Evolutionary conservation across 1,284 basidiomycete species (phyloP), one percentile per base, ranked within the genome.

Genomic region (Sanghuangporus weigelae): DNA sequence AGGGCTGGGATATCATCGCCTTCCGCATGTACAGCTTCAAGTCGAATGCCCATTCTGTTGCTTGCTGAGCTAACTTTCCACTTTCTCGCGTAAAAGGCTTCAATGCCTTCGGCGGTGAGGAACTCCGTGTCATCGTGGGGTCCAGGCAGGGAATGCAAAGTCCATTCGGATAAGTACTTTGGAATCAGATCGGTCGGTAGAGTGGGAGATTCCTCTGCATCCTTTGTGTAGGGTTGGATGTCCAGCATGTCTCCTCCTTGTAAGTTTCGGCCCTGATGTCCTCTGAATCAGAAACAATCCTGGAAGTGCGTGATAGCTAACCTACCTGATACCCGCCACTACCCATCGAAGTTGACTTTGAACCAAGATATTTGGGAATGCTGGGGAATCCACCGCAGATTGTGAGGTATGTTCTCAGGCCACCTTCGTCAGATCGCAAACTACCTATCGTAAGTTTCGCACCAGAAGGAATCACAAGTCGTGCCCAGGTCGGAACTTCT

Each of bases 81-180:
- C 14, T 67, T 67, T 0, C 80, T 78, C 0, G 71, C 69, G 67
- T 85, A 86, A 67, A 87, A 85, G 12, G 68, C 65, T 0, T 71
- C 54, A 38, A 81, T 77, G 16, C 85, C 85, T 12, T 77, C 73
- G 0, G 73, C 49, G 0, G 81, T 83, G 12, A 89, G 68, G 68
- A 82, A 90, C 53, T 81, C 81, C 2, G 78, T 75, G 63, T 88
- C 85, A 63, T 82, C 86, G 36, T 89, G 86, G 0, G 87, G 88
- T 0, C 88, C 88, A 1, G 82, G 68, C 36, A 90, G 78, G 60
- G 83, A 84, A 57, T 81, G 73, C 10, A 90, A 69, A 0, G 74
- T 72, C 84, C 85, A 86, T 16, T 83, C 71, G 2, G 69, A 68
- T 0, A 79, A 75, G 71, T 87, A 86, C 6, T 68, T 57, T 0